Percentiles rank a stretch among this genome's conserved stretches.
Conservation (phyloP, 441 rosid genomes). For the Jatropha podagrica region DNA sequence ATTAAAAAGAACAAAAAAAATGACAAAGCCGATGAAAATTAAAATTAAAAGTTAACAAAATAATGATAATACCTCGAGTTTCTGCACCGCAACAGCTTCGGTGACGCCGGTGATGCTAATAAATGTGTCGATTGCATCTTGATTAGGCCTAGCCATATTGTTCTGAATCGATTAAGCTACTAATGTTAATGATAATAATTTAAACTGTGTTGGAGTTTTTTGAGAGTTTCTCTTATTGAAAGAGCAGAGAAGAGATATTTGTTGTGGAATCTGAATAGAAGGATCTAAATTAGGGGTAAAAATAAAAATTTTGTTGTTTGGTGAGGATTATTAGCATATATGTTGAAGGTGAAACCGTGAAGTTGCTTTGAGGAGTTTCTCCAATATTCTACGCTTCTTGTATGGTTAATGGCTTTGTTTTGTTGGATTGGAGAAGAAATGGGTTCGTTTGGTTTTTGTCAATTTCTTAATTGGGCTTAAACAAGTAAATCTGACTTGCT, state of each 20-base stretch:
- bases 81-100: constrained; percentile 59
- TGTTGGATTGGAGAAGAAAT: constrained; percentile 2
- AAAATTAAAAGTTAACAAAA: neutral
- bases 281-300: neutral
- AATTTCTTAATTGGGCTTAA: no score
- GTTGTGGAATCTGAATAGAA: neutral
- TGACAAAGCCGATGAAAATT: neutral
- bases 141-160: constrained; percentile 59
- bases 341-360: no score
- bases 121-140: constrained; percentile 83
- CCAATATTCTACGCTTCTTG: constrained; percentile 17
- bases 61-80: constrained; percentile 53
- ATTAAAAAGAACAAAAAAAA: neutral
- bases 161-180: neutral
- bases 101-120: constrained; percentile 76
- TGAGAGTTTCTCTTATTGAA: neutral
- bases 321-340: neutral
- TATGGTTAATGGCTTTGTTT: neutral
- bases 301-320: neutral
- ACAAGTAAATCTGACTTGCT: no score
- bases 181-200: neutral
- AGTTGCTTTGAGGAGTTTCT: constrained; percentile 3
- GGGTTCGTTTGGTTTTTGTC: constrained; percentile 37
- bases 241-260: neutral
- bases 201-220: neutral